A percentile compares a stretch with the other conserved stretches of the same genome.
Evolutionary conservation across 441 rosid genomes (phyloP).

Genomic region (Manihot esculenta): DNA sequence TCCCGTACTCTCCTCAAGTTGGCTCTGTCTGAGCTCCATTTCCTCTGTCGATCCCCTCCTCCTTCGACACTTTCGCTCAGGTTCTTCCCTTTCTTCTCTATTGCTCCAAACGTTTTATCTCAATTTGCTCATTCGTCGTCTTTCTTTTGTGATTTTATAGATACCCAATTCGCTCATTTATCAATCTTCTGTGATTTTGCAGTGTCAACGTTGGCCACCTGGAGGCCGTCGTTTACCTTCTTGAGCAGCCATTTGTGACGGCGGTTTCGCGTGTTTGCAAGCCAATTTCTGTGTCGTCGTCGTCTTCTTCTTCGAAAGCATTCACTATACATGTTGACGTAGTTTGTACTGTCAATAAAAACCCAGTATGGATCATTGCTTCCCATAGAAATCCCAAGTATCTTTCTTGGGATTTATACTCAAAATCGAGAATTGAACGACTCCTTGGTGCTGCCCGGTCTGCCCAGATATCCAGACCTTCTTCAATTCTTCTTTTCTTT

Average conservation of each 20-base stretch:
- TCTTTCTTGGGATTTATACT: constrained; percentile 56
- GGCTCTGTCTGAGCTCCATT: constrained; percentile 68
- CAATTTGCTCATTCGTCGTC: too few species aligned
- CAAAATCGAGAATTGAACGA: constrained; percentile 47
- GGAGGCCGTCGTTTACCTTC: constrained; percentile 64
- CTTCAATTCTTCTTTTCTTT: constrained; percentile 63
- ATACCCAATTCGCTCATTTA: background rate
- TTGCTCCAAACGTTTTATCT: background rate
- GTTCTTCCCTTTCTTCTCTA: constrained; percentile 22
- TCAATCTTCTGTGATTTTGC: constrained; percentile 15
- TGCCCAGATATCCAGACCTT: constrained; percentile 46
- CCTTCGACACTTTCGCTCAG: constrained; percentile 34
- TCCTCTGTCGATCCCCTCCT: constrained; percentile 49
- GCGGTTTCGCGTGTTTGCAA: constrained; percentile 88
- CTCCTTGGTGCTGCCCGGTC: constrained; percentile 55
- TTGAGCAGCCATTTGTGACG: constrained; percentile 51
- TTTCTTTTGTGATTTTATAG: background rate
- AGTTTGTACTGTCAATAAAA: constrained; percentile 57
- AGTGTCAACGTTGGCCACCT: constrained; percentile 82
- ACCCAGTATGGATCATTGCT: constrained; percentile 63
- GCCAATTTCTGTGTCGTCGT: constrained; percentile 38
- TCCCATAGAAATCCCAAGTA: constrained; percentile 65
- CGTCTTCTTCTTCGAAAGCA: constrained; percentile 9
- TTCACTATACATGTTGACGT: constrained; percentile 57
- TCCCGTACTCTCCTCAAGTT: constrained; percentile 66